phyloP scores from a whole-genome alignment of 176 grass and related monocot genomes.

The Alloteropsis semialata region DNA sequence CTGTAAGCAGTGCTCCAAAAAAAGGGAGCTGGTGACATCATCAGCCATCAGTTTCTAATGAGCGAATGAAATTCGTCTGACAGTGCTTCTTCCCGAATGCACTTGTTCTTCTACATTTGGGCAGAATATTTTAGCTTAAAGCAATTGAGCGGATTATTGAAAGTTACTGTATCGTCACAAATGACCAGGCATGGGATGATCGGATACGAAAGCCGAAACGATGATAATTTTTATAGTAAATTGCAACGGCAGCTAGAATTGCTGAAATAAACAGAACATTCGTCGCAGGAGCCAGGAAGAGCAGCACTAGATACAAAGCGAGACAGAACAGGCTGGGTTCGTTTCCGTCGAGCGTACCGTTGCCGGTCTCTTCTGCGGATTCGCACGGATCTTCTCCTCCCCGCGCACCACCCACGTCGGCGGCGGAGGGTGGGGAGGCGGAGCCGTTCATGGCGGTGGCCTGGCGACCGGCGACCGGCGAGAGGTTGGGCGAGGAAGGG shows the following conservation, averaged over 20 bases:
- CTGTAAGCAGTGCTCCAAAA: not conserved
- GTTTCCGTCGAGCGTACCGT: not conserved
- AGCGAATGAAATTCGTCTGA: not conserved
- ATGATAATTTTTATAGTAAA: not conserved
- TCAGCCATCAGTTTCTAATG: not conserved
- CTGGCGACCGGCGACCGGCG: not conserved
- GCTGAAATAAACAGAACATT: not conserved
- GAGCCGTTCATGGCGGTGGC: not conserved
- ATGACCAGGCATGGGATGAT: not conserved
- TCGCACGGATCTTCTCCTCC: not conserved
- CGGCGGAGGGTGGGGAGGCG: not conserved
- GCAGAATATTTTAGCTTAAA: not conserved
- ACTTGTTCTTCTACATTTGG: not conserved
- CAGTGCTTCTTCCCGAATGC: not conserved
- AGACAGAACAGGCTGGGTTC: not conserved
- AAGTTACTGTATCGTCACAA: not conserved
- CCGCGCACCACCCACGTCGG: not conserved
- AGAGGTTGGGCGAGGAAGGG: not conserved
- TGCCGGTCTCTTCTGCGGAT: not conserved
- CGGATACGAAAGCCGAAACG: not conserved
- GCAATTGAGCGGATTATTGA: no score
- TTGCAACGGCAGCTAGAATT: not conserved
- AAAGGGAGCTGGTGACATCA: not conserved
- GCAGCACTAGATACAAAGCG: not conserved
- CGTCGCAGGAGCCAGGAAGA: not conserved